Conservation (phyloP, 805 yeast species). For the Kodamaea lidongshanica region DNA sequence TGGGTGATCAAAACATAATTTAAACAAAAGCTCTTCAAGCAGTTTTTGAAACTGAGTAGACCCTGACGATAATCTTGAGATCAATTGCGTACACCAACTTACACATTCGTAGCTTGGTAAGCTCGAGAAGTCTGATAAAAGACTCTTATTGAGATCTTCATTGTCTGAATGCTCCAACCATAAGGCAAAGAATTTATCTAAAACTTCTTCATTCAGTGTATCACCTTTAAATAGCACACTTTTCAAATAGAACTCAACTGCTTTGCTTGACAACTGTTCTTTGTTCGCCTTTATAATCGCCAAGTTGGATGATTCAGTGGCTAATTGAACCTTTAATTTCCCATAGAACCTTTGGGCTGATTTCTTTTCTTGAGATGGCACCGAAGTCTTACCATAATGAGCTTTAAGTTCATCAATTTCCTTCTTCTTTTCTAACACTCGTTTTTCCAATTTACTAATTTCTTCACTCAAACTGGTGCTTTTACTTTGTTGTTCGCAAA, state of each 20-base stretch:
- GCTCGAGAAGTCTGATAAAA: conserved; percentile 29
- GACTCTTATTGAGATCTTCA: conserved; percentile 36
- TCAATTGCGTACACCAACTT: conserved; percentile 78
- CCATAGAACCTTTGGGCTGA: conserved; percentile 48
- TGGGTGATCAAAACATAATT: conserved; percentile 56
- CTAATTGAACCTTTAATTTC: conserved; percentile 43
- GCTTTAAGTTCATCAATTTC: conserved; percentile 47
- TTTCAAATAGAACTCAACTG: conserved; percentile 55
- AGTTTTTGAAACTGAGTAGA: conserved; percentile 47
- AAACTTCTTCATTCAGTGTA: conserved; percentile 44
- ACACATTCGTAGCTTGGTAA: conserved; percentile 60
- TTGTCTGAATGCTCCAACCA: conserved; percentile 65
- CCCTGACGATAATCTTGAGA: conserved; percentile 59
- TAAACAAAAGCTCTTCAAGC: conserved; percentile 42
- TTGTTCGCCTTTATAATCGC: conserved; percentile 31
- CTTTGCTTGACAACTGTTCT: conserved; percentile 41
- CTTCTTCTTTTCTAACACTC: conserved; percentile 35
- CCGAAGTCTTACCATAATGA: conserved; percentile 36
- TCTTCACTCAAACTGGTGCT: conserved; percentile 40
- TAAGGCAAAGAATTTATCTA: conserved; percentile 73
- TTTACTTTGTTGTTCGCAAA: conserved; percentile 62
- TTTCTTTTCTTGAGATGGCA: conserved; percentile 42
- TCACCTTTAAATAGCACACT: conserved; percentile 42
- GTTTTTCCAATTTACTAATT: conserved; percentile 33
- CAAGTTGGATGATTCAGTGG: conserved; percentile 45